These are phyloP conservation scores for Yamadazyma scolyti DNA, from an alignment of 805 yeast genomes.

Conservation along the genomic window DNA sequence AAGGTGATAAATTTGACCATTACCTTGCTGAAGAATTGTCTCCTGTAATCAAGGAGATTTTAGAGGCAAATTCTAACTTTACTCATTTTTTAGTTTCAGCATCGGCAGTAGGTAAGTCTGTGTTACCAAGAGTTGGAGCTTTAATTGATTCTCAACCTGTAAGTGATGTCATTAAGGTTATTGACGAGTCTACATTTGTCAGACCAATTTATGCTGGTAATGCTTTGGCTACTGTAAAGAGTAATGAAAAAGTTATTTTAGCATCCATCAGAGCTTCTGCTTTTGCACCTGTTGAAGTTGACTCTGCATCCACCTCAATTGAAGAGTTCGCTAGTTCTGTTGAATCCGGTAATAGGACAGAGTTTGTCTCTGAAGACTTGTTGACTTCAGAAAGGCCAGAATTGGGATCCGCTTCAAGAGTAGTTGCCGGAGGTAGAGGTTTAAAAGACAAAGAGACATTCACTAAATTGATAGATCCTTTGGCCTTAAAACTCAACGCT, in stretches of 20 bases:
- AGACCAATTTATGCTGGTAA: constrained; percentile 98
- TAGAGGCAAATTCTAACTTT: constrained; percentile 37
- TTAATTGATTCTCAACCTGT: constrained; percentile 82
- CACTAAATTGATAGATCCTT: constrained; percentile 70
- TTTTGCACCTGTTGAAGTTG: constrained; percentile 41
- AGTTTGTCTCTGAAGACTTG: constrained; percentile 75
- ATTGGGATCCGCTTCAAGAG: constrained; percentile 73
- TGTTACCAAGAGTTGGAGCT: constrained; percentile 86
- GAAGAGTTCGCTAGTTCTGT: constrained; percentile 44
- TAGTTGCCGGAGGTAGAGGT: constrained; percentile 94
- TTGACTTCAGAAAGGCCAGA: constrained; percentile 86
- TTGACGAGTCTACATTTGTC: constrained; percentile 66
- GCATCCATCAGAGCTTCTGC: constrained; percentile 85
- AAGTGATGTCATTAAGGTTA: constrained; percentile 72
- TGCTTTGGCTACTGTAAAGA: constrained; percentile 76
- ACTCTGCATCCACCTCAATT: constrained; percentile 40
- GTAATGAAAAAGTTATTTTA: constrained; percentile 61
- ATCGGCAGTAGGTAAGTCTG: constrained; percentile 82
- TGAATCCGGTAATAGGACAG: constrained; percentile 39
- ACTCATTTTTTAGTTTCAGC: constrained; percentile 79
- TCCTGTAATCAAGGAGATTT: constrained; percentile 54
- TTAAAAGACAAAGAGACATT: constrained; percentile 86
- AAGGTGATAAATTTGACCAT: constrained; percentile 58
- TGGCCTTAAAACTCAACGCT: constrained; percentile 80
- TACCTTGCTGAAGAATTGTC: constrained; percentile 77